Evolutionary conservation across 768 basidiomycete species (phyloP).

Genomic region (Amanita phalloides): DNA sequence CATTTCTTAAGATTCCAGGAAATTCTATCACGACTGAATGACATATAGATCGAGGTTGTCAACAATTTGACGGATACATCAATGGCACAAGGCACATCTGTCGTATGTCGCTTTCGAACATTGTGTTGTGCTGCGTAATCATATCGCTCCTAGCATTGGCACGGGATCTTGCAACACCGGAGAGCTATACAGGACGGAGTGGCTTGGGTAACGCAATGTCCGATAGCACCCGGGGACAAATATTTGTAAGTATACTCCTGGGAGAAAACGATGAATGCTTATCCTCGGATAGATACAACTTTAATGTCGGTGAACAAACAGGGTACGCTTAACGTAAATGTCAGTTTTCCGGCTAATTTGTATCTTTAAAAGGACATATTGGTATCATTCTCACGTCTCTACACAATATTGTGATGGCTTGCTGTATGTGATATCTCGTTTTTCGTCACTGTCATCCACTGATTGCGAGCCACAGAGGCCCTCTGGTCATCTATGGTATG

Average conservation of each 20-base stretch:
- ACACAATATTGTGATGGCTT: constrained; percentile 11
- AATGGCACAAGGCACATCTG: constrained; percentile 39
- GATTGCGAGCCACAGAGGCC: constrained; percentile 30
- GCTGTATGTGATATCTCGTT: constrained; percentile 13
- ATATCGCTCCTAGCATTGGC: constrained; percentile 29
- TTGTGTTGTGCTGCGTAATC: background rate
- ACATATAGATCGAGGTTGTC: constrained; percentile 35
- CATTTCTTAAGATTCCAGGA: background rate
- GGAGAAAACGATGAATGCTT: background rate
- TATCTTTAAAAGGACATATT: constrained; percentile 11
- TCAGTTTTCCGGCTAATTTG: background rate
- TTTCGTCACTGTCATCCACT: constrained; percentile 12
- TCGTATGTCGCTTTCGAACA: constrained; percentile 20
- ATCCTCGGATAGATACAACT: background rate
- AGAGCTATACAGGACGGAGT: constrained; percentile 31
- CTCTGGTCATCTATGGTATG: constrained; percentile 21
- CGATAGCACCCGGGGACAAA: constrained; percentile 25
- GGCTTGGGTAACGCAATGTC: constrained; percentile 29
- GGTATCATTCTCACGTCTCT: constrained; percentile 14
- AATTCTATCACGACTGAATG: constrained; percentile 17
- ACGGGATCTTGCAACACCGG: constrained; percentile 27
- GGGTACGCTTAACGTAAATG: background rate
- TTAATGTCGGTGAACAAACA: constrained; percentile 2
- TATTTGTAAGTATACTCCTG: constrained; percentile 13
- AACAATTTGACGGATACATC: constrained; percentile 34